A percentile compares a stretch with the other conserved stretches of the same genome.
Evolutionary conservation across 2,329 filamentous ascomycete genomes (phyloP).

Genomic region (Phoma sp.): DNA sequence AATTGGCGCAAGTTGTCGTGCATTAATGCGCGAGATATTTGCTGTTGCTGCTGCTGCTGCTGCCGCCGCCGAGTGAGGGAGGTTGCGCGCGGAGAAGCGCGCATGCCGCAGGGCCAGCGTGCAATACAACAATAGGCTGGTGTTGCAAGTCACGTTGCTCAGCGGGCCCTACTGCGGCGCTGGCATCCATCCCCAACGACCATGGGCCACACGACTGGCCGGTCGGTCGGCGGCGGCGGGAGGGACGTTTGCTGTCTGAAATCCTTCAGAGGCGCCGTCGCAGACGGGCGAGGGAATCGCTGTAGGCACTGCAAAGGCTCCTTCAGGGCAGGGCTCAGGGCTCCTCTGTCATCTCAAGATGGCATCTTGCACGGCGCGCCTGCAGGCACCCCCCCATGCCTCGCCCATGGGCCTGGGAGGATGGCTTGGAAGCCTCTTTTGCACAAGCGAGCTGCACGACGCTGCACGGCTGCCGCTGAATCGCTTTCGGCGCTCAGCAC

Average conservation of each 20-base stretch:
- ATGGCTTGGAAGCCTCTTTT: slow-evolving; percentile 30
- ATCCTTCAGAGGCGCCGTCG: not conserved
- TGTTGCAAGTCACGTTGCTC: slow-evolving; percentile 31
- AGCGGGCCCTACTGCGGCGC: slow-evolving; percentile 14
- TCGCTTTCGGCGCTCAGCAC: slow-evolving; percentile 25
- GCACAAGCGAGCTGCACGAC: slow-evolving; percentile 35
- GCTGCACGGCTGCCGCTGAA: slow-evolving; percentile 20
- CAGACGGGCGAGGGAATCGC: slow-evolving; percentile 13
- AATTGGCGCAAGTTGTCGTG: slow-evolving; percentile 19
- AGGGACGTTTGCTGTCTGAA: slow-evolving; percentile 32
- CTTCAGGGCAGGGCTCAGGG: not conserved
- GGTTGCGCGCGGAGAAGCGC: slow-evolving; percentile 28
- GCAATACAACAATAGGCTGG: slow-evolving; percentile 17
- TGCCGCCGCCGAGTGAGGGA: slow-evolving; percentile 10
- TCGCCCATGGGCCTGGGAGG: slow-evolving; percentile 32
- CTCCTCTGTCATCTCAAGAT: slow-evolving; percentile 21
- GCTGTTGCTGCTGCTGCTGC: slow-evolving; percentile 18
- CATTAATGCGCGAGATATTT: not conserved
- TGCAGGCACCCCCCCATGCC: slow-evolving; percentile 10
- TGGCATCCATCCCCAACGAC: not conserved
- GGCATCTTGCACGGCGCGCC: slow-evolving; percentile 31
- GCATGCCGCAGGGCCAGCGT: slow-evolving; percentile 18
- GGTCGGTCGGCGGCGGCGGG: slow-evolving; percentile 12
- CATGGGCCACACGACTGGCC: not conserved
- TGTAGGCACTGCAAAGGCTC: slow-evolving; percentile 18